Conservation (phyloP, 192 early-diverging fungal genomes). For the Blastocladiella britannica region DNA sequence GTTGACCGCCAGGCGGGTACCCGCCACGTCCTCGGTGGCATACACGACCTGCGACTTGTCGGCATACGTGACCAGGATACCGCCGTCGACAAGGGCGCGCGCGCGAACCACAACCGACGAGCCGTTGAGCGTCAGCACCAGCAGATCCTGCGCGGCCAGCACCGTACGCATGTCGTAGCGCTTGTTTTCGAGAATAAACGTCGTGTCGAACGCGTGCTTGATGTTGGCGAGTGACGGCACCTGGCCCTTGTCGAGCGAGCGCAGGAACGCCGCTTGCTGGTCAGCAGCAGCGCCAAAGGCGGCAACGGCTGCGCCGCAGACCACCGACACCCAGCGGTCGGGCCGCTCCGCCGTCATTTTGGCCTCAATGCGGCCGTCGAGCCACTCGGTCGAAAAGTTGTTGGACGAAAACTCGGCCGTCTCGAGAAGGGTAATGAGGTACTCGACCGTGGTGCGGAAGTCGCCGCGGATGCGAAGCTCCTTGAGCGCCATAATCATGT, state of each 20-base stretch:
- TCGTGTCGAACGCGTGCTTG: constrained; percentile 48
- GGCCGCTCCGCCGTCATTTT: constrained; percentile 80
- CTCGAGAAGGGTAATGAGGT: constrained; percentile 81
- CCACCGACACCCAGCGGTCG: constrained; percentile 67
- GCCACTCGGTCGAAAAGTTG: constrained; percentile 82
- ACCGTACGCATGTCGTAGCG: constrained; percentile 73
- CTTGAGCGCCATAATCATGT: constrained; percentile 92
- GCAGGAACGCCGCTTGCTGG: constrained; percentile 51
- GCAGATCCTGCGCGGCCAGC: constrained; percentile 59
- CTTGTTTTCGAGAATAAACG: constrained; percentile 84
- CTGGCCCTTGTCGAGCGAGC: constrained; percentile 80
- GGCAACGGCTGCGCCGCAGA: constrained; percentile 80
- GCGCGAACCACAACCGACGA: constrained; percentile 62
- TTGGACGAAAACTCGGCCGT: constrained; percentile 74
- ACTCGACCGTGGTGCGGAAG: constrained; percentile 96
- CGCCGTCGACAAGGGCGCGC: constrained; percentile 74
- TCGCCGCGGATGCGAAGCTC: constrained; percentile 96
- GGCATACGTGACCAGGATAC: constrained; percentile 68
- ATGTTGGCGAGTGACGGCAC: constrained; percentile 56
- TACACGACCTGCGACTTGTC: constrained; percentile 87
- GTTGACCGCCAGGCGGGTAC: constrained; percentile 70
- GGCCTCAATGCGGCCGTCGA: constrained; percentile 71
- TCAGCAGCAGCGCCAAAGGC: constrained; percentile 45
- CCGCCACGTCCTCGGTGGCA: constrained; percentile 67
- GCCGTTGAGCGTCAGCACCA: constrained; percentile 60